phyloP scores from a whole-genome alignment of 768 basidiomycete genomes.

The Clitopilus hobsonii region DNA sequence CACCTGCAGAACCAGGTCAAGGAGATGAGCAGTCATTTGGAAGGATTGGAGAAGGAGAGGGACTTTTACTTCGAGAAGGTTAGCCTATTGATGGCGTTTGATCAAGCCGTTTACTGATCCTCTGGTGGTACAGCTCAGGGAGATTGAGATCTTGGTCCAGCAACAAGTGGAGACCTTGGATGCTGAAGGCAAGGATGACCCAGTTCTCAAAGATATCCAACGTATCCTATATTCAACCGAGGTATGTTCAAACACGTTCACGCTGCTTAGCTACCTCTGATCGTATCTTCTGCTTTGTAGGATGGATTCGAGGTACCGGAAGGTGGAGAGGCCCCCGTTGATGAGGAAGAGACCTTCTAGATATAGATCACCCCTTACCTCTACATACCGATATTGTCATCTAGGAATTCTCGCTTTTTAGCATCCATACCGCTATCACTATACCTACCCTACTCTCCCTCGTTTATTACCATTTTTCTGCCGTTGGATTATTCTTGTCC shows the following conservation, averaged over 20 bases:
- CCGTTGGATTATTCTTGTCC: no score
- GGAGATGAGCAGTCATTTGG: slow-evolving; percentile 78
- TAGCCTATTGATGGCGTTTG: slow-evolving; percentile 9
- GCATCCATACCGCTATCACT: neutral
- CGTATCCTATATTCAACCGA: slow-evolving; percentile 93
- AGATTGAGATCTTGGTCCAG: slow-evolving; percentile 94
- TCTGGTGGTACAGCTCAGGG: slow-evolving; percentile 63
- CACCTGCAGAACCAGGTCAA: slow-evolving; percentile 71
- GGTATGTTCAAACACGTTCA: slow-evolving; percentile 40
- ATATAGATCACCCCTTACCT: no score
- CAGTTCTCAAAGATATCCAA: slow-evolving; percentile 73
- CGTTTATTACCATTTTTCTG: neutral
- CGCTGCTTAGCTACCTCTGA: neutral
- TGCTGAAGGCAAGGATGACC: slow-evolving; percentile 50
- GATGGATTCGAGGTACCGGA: slow-evolving; percentile 94
- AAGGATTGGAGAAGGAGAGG: slow-evolving; percentile 93
- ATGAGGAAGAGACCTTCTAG: slow-evolving; percentile 82
- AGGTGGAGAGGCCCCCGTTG: slow-evolving; percentile 34
- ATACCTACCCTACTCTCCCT: neutral
- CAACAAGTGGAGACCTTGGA: slow-evolving; percentile 65
- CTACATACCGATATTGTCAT: slow-evolving; percentile 13
- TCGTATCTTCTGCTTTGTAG: slow-evolving; percentile 31
- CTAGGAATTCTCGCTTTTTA: slow-evolving; percentile 2
- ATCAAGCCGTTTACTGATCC: neutral
- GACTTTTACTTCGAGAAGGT: slow-evolving; percentile 99